Evolutionary conservation across 1,284 basidiomycete species (phyloP).

Genomic region (Cryptococcus sp.): DNA sequence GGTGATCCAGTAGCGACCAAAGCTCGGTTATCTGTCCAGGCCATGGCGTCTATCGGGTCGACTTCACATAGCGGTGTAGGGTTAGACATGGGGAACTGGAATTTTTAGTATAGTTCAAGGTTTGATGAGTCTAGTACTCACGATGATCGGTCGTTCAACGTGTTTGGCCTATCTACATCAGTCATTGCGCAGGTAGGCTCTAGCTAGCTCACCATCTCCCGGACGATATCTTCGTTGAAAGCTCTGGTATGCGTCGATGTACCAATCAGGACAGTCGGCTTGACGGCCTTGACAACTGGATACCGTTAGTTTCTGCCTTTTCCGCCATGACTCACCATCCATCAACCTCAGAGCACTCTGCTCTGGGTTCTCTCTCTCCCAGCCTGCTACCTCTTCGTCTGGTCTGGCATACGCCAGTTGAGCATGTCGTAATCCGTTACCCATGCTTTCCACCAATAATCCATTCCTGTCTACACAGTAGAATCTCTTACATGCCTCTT

Average conservation of each 20-base stretch:
- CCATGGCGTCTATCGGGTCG: constrained; percentile 48
- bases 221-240: constrained; percentile 67
- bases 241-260: constrained; percentile 74
- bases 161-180: constrained; percentile 49
- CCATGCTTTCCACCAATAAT: constrained; percentile 51
- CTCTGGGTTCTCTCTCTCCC: constrained; percentile 39
- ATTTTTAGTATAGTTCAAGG: neutral
- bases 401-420: constrained; percentile 48
- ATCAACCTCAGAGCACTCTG: constrained; percentile 46
- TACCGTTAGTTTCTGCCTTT: neutral
- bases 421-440: constrained; percentile 43
- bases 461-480: constrained; percentile 54
- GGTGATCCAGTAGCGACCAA: constrained; percentile 75
- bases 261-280: constrained; percentile 75
- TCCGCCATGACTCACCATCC: constrained; percentile 33
- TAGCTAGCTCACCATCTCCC: constrained; percentile 55
- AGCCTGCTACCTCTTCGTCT: constrained; percentile 47
- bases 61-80: constrained; percentile 72
- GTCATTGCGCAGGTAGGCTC: constrained; percentile 51
- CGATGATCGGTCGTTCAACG: constrained; percentile 70
- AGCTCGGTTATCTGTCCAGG: constrained; percentile 69
- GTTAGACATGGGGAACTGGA: constrained; percentile 67
- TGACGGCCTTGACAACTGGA: constrained; percentile 62
- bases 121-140: constrained; percentile 5
- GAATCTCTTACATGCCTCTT: constrained; percentile 65